Evolutionary conservation across 2,329 filamentous ascomycete species (phyloP), one percentile per base, ranked within the genome.

Genomic region (Beauveria sp.): DNA sequence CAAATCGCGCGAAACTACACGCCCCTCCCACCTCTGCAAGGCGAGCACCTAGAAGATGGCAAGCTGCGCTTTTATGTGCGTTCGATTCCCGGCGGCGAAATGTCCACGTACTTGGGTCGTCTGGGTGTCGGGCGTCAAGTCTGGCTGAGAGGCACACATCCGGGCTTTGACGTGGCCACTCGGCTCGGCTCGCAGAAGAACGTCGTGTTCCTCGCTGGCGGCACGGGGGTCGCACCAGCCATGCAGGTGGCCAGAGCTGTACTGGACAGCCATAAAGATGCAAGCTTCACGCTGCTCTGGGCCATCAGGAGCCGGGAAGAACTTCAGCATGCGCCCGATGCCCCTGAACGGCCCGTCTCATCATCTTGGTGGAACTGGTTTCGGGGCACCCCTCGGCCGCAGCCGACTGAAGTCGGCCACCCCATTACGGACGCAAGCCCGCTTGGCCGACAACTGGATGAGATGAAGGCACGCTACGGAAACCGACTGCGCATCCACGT

Each of bases 1-100:
- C 93, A 97, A 75, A 96, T 99, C 67, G 90, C 91, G 49, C 79
- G 95, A 64, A 87, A 91, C 62, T 99, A 99, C 74, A 98, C 95
- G 4, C 92, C 93, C 0, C 78, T 99, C 0, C 93, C 91, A 0
- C 81, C 85, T 0, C 28, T 66, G 0, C 58, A 63, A 0, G 66
- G 57, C 5, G 67, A 70, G 16, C 69, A 73, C 2, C 68, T 67
- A n/a, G 67, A 72, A n/a, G 68, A 70, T 40, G 75, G 79, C 46
- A 71, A 77, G 2, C 69, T 96, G 60, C 80, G 88, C 9, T 87
- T 98, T 64, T 81, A 96, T 64, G 87, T 98, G 58, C 85, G 93
- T n/a, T 83, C 81, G 63, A 86, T 96, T 67, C 80, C 84, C 12
- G 85, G 86, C 51, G 95, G 93, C 18, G 93, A 98, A 72, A 89